Conservation (phyloP, 768 basidiomycete species). For the Gymnopilus junonius region DNA sequence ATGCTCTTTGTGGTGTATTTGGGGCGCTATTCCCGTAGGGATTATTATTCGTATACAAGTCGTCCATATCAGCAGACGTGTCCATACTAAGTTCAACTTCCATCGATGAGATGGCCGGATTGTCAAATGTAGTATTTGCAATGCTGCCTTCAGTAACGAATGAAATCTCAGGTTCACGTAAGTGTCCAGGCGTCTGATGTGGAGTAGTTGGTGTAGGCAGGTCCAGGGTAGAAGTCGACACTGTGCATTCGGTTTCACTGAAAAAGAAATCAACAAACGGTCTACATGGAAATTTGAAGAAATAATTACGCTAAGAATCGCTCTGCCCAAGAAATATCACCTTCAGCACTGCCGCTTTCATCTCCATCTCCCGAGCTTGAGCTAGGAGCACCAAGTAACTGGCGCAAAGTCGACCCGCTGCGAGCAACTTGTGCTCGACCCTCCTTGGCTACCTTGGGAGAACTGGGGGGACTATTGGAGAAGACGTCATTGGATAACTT, state of each 20-base stretch:
- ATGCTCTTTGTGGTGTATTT: constrained; percentile 67
- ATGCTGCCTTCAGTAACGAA: constrained; percentile 52
- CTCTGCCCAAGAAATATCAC: constrained; percentile 88
- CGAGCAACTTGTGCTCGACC: constrained; percentile 60
- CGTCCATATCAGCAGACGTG: constrained; percentile 32
- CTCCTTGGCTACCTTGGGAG: constrained; percentile 25
- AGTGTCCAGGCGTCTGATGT: constrained; percentile 25
- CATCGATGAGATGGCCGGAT: constrained; percentile 70
- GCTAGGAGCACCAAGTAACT: constrained; percentile 63
- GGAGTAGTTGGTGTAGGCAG: constrained; percentile 56
- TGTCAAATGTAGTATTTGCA: constrained; percentile 42
- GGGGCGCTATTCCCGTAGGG: constrained; percentile 43
- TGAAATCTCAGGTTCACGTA: constrained; percentile 41
- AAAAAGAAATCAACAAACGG: neutral
- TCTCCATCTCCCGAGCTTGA: constrained; percentile 31
- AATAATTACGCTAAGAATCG: constrained; percentile 63
- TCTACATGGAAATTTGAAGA: neutral
- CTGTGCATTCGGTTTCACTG: constrained; percentile 47
- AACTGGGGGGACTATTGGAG: constrained; percentile 53
- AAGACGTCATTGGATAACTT: constrained; percentile 64
- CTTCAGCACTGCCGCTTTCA: constrained; percentile 51
- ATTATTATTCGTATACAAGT: constrained; percentile 25
- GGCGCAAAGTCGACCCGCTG: constrained; percentile 74
- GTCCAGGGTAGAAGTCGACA: constrained; percentile 46
- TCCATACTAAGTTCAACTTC: constrained; percentile 74